A percentile compares a stretch with the other conserved stretches of the same genome.
These are phyloP conservation scores for Chrysanthemum seticuspe DNA, from an alignment of 129 eudicot species.

Conservation along the genomic window DNA sequence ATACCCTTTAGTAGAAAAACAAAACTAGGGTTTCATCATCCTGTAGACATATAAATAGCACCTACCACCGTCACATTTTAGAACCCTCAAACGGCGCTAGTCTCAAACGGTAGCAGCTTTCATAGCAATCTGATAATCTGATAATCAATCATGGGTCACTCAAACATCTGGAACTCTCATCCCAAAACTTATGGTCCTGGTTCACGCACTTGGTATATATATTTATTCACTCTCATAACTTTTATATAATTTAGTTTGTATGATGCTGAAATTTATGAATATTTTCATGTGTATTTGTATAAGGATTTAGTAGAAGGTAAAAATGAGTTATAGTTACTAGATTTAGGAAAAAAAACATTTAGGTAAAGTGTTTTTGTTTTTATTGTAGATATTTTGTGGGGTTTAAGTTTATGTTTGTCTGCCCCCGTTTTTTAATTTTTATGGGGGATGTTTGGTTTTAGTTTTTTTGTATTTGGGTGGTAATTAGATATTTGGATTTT, in stretches of 20 bases:
- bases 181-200: constrained; percentile 94
- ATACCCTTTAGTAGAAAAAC: neutral
- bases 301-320: too few relatives aligned
- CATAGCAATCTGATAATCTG: neutral
- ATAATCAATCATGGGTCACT: constrained; percentile 58
- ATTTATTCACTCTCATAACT: neutral
- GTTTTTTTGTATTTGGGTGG: too few relatives aligned
- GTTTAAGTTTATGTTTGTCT: too few relatives aligned
- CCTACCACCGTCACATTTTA: neutral
- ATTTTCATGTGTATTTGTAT: too few relatives aligned
- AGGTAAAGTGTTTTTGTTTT: too few relatives aligned
- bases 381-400: too few relatives aligned
- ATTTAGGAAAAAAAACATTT: too few relatives aligned
- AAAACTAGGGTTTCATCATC: constrained; percentile 29
- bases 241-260: neutral
- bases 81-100: constrained; percentile 20
- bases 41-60: constrained; percentile 10
- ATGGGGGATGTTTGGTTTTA: too few relatives aligned
- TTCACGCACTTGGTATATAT: constrained; percentile 70
- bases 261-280: neutral
- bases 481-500: too few relatives aligned
- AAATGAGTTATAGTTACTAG: too few relatives aligned
- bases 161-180: constrained; percentile 85
- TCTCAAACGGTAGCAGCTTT: constrained; percentile 18
- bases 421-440: too few relatives aligned